Percentiles rank a stretch among this genome's conserved stretches.
These are phyloP conservation scores for Aspergillus puulaauensis DNA, from an alignment of 2,329 filamentous ascomycete genomes.

Conservation along the genomic window DNA sequence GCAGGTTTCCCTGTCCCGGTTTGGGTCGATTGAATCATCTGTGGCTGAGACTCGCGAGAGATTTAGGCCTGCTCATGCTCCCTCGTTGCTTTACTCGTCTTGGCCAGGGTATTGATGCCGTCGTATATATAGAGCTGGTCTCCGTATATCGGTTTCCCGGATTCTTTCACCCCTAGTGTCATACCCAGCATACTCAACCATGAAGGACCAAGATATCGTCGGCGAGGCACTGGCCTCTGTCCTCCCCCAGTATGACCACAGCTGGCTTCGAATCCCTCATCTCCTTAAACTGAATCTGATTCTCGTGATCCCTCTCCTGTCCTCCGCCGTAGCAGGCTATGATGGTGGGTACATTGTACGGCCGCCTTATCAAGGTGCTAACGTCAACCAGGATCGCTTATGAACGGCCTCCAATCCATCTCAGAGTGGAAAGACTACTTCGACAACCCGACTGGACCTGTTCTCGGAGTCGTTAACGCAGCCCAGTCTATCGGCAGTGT, in stretches of 20 bases:
- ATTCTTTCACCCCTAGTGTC: too few species aligned
- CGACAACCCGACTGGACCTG: constrained; percentile 39
- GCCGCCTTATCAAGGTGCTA: not conserved
- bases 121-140: too few species aligned
- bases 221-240: not conserved
- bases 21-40: too few species aligned
- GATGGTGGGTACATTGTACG: constrained; percentile 33
- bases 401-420: constrained; percentile 49
- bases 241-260: constrained; percentile 29
- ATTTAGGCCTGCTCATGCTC: too few species aligned
- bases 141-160: too few species aligned
- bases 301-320: constrained; percentile 45
- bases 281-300: constrained; percentile 47
- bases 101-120: too few species aligned
- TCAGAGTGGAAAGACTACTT: constrained; percentile 46
- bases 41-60: too few species aligned
- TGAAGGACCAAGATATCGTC: not conserved
- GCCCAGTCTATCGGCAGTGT: constrained; percentile 44
- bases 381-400: constrained; percentile 23
- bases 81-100: too few species aligned
- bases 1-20: too few species aligned
- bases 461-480: constrained; percentile 33
- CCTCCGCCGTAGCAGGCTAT: constrained; percentile 45
- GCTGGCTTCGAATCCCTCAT: constrained; percentile 47
- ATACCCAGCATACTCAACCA: not conserved